Percentiles rank a stretch among this genome's conserved stretches.
Conservation (phyloP, 345 rosid genomes). For the Lenwebbia sp. region DNA sequence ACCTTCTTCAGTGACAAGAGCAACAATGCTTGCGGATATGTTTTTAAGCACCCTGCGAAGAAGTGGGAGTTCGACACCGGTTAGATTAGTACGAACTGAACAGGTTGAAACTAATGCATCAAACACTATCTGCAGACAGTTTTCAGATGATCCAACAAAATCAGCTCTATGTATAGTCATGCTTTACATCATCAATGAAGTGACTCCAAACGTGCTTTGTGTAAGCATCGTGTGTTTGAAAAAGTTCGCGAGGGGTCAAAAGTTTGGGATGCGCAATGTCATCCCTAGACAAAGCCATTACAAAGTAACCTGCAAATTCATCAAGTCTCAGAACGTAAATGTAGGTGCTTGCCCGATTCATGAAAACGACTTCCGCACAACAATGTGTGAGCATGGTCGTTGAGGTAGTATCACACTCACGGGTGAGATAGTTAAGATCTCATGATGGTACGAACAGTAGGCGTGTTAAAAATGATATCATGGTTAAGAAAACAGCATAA, state of each 20-base stretch:
- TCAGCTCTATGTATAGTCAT: background rate
- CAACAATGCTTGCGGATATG: slow-evolving; percentile 53
- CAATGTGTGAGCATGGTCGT: background rate
- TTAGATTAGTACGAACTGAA: background rate
- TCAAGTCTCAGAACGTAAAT: background rate
- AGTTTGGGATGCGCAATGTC: background rate
- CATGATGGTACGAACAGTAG: background rate
- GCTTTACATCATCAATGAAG: background rate
- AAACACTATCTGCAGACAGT: background rate
- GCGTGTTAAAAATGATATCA: background rate
- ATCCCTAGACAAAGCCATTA: background rate
- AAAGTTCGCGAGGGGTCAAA: background rate
- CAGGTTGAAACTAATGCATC: background rate
- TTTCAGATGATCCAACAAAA: background rate
- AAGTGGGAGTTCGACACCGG: background rate
- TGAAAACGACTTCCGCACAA: background rate
- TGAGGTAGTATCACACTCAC: background rate
- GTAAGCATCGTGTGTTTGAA: background rate
- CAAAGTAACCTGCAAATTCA: background rate
- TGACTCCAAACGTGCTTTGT: background rate
- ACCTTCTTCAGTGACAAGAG: slow-evolving; percentile 61
- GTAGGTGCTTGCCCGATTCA: background rate
- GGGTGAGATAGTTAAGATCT: background rate
- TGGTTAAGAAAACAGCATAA: background rate
- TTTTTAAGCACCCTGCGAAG: slow-evolving; percentile 52